These are phyloP conservation scores for Chaetomiaceae sp. DNA, from an alignment of 2,329 filamentous ascomycete species.

Conservation along the genomic window DNA sequence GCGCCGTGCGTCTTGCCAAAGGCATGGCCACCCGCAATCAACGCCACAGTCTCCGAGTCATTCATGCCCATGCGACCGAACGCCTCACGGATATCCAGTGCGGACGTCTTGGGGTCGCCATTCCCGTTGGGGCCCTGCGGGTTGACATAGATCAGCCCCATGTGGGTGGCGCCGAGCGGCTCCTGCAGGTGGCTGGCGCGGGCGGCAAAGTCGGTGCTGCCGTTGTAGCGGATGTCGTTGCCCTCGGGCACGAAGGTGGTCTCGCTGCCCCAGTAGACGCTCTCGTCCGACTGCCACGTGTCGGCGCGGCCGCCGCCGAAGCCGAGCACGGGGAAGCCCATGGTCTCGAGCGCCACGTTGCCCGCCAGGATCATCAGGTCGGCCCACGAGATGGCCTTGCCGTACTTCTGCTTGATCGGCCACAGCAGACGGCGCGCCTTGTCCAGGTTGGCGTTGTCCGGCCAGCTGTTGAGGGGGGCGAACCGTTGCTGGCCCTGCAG, in stretches of 20 bases:
- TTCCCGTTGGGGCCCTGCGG: conserved; percentile 69
- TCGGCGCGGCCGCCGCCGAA: conserved; percentile 68
- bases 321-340: conserved; percentile 68
- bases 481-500: conserved; percentile 64
- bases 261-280: conserved; percentile 72
- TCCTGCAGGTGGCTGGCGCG: conserved; percentile 56
- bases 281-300: conserved; percentile 69
- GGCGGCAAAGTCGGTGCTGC: conserved; percentile 38
- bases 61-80: conserved; percentile 80
- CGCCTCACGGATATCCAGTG: conserved; percentile 65
- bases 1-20: conserved; percentile 81
- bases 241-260: conserved; percentile 57
- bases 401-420: conserved; percentile 82
- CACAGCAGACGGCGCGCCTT: conserved; percentile 74
- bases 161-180: conserved; percentile 62
- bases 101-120: conserved; percentile 63
- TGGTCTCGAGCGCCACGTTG: conserved; percentile 70
- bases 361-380: conserved; percentile 66
- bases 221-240: conserved; percentile 64
- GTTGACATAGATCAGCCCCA: conserved; percentile 79
- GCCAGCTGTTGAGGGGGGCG: conserved; percentile 76
- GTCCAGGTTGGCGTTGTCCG: conserved; percentile 71
- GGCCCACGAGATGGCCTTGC: conserved; percentile 75
- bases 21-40: conserved; percentile 72
- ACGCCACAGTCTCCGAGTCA: conserved; percentile 72